Evolutionary conservation across 2,329 filamentous ascomycete genomes (phyloP).

Genomic region (Aaosphaeria pasadenensis): DNA sequence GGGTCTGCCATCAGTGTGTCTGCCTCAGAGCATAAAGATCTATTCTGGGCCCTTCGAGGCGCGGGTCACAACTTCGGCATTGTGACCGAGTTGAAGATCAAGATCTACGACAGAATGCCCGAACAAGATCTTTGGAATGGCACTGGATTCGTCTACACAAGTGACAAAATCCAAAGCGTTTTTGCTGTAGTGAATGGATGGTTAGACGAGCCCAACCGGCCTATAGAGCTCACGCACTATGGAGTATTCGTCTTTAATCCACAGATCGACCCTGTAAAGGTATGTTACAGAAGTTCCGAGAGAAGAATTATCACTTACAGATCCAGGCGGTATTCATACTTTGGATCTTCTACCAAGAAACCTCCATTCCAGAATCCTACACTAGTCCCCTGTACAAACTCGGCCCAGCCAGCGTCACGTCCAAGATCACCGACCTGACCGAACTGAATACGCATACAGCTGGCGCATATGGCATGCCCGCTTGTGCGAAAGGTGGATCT

Average conservation of each 20-base stretch:
- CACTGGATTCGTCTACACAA: conserved; percentile 11
- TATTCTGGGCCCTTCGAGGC: conserved; percentile 39
- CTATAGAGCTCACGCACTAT: conserved; percentile 13
- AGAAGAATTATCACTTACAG: too few species aligned
- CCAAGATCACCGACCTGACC: conserved; percentile 7
- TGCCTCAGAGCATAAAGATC: conserved; percentile 31
- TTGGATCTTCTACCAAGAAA: conserved; percentile 16
- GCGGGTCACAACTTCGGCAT: conserved; percentile 34
- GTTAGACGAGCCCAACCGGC: conserved; percentile 6
- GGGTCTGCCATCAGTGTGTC: conserved; percentile 29
- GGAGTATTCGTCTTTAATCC: conserved; percentile 10
- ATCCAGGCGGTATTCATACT: conserved; percentile 13
- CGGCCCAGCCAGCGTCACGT: conserved; percentile 6
- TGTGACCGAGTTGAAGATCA: conserved; percentile 15
- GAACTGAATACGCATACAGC: conserved; percentile 12
- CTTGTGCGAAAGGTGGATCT: conserved; percentile 13
- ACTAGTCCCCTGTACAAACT: conserved; percentile 14
- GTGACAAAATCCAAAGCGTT: conserved; percentile 15
- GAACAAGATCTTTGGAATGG: conserved; percentile 10
- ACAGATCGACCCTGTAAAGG: conserved; percentile 9
- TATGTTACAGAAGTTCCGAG: too few species aligned
- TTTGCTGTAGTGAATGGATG: conserved; percentile 12
- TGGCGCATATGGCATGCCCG: conserved; percentile 4
- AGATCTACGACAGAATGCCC: conserved; percentile 12
- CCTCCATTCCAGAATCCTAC: conserved; percentile 11